Percentiles rank a stretch among this genome's conserved stretches.
Conservation (phyloP, 805 yeast genomes). For the Myxozyma vanderwaltii region DNA sequence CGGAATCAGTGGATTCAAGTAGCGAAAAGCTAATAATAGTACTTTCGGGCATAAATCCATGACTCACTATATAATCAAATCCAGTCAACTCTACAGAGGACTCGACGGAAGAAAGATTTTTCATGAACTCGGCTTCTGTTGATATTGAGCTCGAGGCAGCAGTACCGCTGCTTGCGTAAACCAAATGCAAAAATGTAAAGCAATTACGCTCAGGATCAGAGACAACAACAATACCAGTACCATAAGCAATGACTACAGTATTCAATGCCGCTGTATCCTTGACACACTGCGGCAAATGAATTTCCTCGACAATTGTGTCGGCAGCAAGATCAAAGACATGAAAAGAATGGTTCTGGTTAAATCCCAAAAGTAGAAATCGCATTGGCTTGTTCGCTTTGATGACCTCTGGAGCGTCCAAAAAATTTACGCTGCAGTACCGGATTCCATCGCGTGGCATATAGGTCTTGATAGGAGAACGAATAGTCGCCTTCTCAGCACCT, state of each 20-base stretch:
- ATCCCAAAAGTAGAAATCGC: conserved; percentile 30
- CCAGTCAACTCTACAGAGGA: conserved; percentile 1
- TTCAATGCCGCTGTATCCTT: conserved; percentile 5
- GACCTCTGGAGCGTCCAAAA: conserved; percentile 25
- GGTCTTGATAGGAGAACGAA: conserved; percentile 11
- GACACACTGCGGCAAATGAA: conserved; percentile 20
- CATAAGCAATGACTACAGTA: conserved; percentile 10
- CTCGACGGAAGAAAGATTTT: not conserved
- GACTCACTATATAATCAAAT: conserved; percentile 18
- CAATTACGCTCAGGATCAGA: conserved; percentile 25
- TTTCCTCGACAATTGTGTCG: conserved; percentile 21
- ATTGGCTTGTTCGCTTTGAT: conserved; percentile 20
- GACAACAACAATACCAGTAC: conserved; percentile 21
- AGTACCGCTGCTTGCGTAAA: conserved; percentile 7
- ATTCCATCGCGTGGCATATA: conserved; percentile 24
- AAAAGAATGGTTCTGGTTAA: conserved; percentile 30
- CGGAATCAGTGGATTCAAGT: conserved; percentile 13
- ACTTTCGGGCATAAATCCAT: conserved; percentile 9
- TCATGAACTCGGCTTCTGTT: conserved; percentile 22
- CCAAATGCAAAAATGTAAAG: conserved; percentile 23
- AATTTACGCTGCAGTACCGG: conserved; percentile 17
- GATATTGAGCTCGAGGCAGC: not conserved
- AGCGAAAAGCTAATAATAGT: conserved; percentile 20
- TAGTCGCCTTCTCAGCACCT: conserved; percentile 26
- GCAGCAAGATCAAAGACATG: conserved; percentile 26